phyloP scores from a whole-genome alignment of 805 yeast genomes.

The Kazachstania viticola region DNA sequence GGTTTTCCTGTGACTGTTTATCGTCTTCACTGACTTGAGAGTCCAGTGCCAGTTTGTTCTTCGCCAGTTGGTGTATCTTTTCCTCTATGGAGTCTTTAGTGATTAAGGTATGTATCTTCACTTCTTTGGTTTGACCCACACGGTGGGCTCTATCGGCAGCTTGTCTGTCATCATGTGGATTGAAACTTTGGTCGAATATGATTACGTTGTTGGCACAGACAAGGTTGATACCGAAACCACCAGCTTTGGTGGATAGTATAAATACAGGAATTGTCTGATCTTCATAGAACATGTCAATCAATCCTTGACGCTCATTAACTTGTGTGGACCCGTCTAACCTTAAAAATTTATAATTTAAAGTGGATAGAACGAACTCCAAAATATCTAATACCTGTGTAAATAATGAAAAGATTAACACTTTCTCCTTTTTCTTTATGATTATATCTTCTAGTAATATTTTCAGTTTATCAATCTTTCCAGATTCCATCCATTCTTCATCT shows the following conservation, averaged over 20 bases:
- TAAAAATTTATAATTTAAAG: conserved; percentile 55
- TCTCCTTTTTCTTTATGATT: conserved; percentile 39
- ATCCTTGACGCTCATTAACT: conserved; percentile 84
- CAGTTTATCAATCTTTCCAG: conserved; percentile 65
- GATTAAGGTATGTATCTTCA: conserved; percentile 64
- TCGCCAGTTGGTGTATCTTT: conserved; percentile 74
- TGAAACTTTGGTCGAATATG: conserved; percentile 87
- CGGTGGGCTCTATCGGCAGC: conserved; percentile 98
- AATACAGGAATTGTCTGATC: conserved; percentile 77
- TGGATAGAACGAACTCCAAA: conserved; percentile 60
- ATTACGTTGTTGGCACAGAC: conserved; percentile 91
- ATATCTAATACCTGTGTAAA: conserved; percentile 90
- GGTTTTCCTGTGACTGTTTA: conserved; percentile 26
- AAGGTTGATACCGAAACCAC: conserved; percentile 95
- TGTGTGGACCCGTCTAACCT: conserved; percentile 90
- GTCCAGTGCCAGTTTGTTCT: conserved; percentile 83
- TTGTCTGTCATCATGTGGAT: conserved; percentile 97
- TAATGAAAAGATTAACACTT: conserved; percentile 75
- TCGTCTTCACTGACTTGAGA: conserved; percentile 34
- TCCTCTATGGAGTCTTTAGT: conserved; percentile 76
- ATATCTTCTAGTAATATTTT: conserved; percentile 46
- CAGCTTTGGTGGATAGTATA: conserved; percentile 87
- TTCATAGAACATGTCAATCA: conserved; percentile 81
- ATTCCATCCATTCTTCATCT: conserved; percentile 42
- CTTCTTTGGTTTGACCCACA: conserved; percentile 86